phyloP scores from a whole-genome alignment of 495 filamentous ascomycete species.

The Xylaria palmicola region DNA sequence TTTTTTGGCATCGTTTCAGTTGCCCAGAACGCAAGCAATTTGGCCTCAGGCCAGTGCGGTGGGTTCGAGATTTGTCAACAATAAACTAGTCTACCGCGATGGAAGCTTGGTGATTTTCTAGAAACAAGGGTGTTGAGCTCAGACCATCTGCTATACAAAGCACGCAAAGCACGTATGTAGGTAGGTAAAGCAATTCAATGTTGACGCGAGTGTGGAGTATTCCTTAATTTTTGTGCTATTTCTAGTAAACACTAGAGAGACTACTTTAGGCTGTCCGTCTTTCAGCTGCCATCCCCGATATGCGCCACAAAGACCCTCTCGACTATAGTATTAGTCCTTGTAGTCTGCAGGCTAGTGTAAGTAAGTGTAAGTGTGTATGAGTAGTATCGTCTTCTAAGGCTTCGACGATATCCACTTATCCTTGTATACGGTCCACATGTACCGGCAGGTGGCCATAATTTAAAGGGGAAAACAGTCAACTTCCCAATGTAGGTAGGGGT shows the following conservation, averaged over 20 bases:
- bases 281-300: not conserved
- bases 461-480: not conserved
- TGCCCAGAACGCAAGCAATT: not conserved
- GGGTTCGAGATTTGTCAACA: not conserved
- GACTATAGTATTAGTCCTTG: not conserved
- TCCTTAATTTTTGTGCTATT: not conserved
- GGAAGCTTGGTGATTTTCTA: not conserved
- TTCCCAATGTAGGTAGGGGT: not conserved
- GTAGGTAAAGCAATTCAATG: not conserved
- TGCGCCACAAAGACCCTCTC: too few relatives aligned
- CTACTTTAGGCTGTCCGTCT: not conserved
- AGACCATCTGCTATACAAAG: not conserved
- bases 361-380: not conserved
- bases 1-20: constrained; percentile 6
- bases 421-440: not conserved
- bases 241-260: not conserved
- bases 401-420: not conserved
- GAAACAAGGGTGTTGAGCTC: not conserved
- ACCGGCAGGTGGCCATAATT: constrained; percentile 9
- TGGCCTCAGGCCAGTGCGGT: not conserved
- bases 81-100: not conserved
- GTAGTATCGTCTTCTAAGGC: not conserved
- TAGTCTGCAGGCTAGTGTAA: not conserved
- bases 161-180: too few relatives aligned
- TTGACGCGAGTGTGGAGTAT: not conserved